phyloP scores from a whole-genome alignment of 2,329 filamentous ascomycete genomes.

The Colletotrichum aenigma region DNA sequence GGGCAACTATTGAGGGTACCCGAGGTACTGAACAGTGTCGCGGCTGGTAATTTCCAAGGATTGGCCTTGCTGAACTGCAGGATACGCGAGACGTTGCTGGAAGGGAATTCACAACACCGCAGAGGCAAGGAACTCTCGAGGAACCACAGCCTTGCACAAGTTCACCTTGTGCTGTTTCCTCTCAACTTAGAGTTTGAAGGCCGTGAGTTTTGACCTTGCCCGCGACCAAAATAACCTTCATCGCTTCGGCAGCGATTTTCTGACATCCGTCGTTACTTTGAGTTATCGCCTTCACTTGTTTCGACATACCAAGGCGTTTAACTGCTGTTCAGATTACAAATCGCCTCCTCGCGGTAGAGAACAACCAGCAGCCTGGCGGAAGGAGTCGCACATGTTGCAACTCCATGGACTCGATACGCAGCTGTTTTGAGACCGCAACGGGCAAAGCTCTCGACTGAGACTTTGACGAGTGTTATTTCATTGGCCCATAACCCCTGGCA shows the following conservation, averaged over 20 bases:
- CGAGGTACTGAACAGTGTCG: not conserved
- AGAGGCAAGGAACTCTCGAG: not conserved
- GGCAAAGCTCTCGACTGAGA: not conserved
- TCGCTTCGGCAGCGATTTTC: not conserved
- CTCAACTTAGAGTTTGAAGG: constrained; percentile 9
- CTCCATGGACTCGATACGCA: not conserved
- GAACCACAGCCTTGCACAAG: constrained; percentile 8
- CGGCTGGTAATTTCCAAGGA: not conserved
- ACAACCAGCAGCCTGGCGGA: not conserved
- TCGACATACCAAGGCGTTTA: not conserved
- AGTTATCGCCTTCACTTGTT: not conserved
- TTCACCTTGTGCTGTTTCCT: constrained; percentile 8
- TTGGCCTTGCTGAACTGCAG: not conserved
- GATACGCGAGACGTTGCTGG: not conserved
- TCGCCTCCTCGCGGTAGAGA: not conserved
- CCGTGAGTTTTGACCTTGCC: not conserved
- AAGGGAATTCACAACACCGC: not conserved
- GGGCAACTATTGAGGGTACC: not conserved
- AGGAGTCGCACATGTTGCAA: not conserved
- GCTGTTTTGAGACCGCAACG: not conserved
- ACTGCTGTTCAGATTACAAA: not conserved
- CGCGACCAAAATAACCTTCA: not conserved
- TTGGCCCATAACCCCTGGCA: not conserved
- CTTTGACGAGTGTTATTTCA: not conserved
- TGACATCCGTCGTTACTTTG: not conserved